phyloP scores from a whole-genome alignment of 176 grass and related monocot species.

The Cymbopogon citratus region DNA sequence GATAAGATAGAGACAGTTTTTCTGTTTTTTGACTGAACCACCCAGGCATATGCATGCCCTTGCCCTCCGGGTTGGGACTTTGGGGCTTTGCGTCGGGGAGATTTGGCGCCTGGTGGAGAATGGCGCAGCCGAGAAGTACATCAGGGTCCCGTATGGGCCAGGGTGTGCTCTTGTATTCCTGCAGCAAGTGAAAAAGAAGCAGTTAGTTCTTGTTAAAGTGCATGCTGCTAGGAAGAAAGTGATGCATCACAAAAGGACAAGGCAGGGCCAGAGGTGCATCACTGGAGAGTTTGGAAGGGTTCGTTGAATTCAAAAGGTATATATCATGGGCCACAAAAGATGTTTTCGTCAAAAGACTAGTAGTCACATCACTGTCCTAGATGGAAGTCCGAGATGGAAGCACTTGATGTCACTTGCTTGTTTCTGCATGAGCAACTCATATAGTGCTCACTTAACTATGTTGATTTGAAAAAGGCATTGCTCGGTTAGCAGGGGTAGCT shows the following conservation, averaged over 20 bases:
- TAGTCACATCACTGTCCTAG: neutral
- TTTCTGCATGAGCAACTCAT: neutral
- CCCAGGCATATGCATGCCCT: neutral
- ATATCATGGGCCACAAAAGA: neutral
- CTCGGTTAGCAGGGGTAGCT: neutral
- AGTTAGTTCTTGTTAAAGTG: neutral
- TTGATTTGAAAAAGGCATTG: neutral
- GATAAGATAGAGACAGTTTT: slow-evolving; percentile 37
- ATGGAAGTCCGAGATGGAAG: neutral
- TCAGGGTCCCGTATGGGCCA: slow-evolving; percentile 1
- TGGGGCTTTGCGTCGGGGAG: neutral
- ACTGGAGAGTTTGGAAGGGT: neutral
- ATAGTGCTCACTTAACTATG: neutral
- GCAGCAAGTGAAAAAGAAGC: neutral
- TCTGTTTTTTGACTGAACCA: slow-evolving; percentile 27
- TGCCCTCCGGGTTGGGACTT: neutral
- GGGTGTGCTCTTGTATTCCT: neutral
- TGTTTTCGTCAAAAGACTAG: slow-evolving; percentile 6
- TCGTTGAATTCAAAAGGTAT: slow-evolving; percentile 8
- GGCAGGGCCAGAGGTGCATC: neutral
- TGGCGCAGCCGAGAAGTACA: slow-evolving; percentile 23
- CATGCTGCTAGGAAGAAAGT: neutral
- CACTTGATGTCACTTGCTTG: neutral
- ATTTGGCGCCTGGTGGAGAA: slow-evolving; percentile 23
- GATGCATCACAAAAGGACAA: neutral